Evolutionary conservation across 2,329 filamentous ascomycete genomes (phyloP), one percentile per base, ranked within the genome.

Genomic region (Cercospora zeae-maydis): DNA sequence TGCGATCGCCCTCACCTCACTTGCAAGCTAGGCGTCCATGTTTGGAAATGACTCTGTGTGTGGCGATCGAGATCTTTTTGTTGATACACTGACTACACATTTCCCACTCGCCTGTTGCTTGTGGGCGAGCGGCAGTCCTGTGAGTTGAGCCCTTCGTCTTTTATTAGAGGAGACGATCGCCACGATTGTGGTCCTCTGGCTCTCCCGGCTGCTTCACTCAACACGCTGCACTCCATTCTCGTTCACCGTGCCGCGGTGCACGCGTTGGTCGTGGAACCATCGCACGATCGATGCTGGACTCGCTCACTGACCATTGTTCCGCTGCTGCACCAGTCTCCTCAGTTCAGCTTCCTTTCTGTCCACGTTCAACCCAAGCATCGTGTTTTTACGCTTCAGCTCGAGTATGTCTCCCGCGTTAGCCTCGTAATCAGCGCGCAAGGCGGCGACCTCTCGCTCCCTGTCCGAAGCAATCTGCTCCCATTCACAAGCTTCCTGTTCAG

Each of bases 341-440:
- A 63, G 34, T 16, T 49, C 54, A 21, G 31, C 63, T 34, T 61
- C 16, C 19, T 54, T 30, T 14, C 49, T 53, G 36, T 57, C 54
- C 24, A 60, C 36, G 37, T 42, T 55, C 21, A 57, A 19, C 52
- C 47, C 33, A n/a, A 45, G 30, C 51, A 55, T 51, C 33, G 16
- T 57, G 11, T 55, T 53, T 56, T 59, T 31, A 16, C 31, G 51
- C 60, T 63, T 63, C 39, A 55, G 36, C n/a, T 31, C 52, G 19
- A 53, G 21, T 3, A 61, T n/a, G 21, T 52, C 24, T 24, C n/a
- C 19, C n/a, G 2, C 47, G 14, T 7, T 31, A 31, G 47, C 47
- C 47, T 30, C 47, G 14, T 52, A 9, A 14, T 63, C 56, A 21
- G 45, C 45, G 21, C 54, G 57, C 19, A 59, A 11, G 6, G 9